These are phyloP conservation scores for Avena insularis DNA, from an alignment of 176 grass and related monocot genomes.

Conservation along the genomic window DNA sequence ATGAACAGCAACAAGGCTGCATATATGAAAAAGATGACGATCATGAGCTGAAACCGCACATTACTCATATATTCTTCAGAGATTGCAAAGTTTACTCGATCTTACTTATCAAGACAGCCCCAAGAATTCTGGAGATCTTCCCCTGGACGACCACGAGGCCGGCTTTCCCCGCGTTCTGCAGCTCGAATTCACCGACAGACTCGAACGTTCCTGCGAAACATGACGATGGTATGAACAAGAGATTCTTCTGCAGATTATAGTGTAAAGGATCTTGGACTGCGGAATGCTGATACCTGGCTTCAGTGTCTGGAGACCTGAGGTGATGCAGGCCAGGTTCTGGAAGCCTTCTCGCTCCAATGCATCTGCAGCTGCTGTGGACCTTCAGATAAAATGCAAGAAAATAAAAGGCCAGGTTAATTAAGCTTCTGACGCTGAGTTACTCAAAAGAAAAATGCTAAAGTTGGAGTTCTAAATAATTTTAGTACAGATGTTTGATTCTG, in stretches of 20 bases:
- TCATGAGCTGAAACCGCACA: slow-evolving; percentile 2
- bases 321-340: slow-evolving; percentile 80
- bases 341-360: slow-evolving; percentile 78
- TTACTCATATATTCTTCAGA: background rate
- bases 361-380: slow-evolving; percentile 81
- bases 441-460: background rate
- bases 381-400: slow-evolving; percentile 37
- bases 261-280: background rate
- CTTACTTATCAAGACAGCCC: slow-evolving; percentile 90
- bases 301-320: slow-evolving; percentile 85
- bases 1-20: slow-evolving; percentile 87
- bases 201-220: slow-evolving; percentile 68
- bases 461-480: background rate
- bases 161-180: slow-evolving; percentile 86
- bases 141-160: slow-evolving; percentile 87
- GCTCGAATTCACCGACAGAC: slow-evolving; percentile 65
- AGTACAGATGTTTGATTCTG: background rate
- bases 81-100: background rate
- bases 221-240: background rate
- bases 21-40: background rate
- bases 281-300: slow-evolving; percentile 63
- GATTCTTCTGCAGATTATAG: background rate
- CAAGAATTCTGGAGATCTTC: slow-evolving; percentile 87
- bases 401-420: background rate
- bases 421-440: background rate